Evolutionary conservation across 805 yeast genomes (phyloP).

Genomic region (Alloascoidea africana): DNA sequence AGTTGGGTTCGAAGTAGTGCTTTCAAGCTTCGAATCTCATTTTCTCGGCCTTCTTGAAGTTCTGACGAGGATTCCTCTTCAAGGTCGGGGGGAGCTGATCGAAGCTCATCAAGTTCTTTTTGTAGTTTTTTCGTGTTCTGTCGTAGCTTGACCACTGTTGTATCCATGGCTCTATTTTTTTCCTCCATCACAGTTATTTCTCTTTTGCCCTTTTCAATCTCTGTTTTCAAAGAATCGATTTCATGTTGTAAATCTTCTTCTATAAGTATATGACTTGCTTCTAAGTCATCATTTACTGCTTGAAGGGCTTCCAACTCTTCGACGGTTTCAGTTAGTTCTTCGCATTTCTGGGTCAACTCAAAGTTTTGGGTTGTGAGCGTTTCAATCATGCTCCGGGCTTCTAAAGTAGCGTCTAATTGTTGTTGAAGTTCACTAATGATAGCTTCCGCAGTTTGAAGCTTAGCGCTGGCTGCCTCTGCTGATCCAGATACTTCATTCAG

Average conservation of each 20-base stretch:
- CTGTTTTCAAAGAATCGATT: slow-evolving; percentile 2
- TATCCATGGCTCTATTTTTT: background rate
- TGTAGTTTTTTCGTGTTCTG: background rate
- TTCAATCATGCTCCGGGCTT: slow-evolving; percentile 21
- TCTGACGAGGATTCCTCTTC: background rate
- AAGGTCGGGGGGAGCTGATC: too few species aligned
- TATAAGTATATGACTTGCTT: slow-evolving; percentile 25
- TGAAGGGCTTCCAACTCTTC: slow-evolving; percentile 38
- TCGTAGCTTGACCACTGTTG: background rate
- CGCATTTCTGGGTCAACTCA: slow-evolving; percentile 20
- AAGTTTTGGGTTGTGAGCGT: slow-evolving; percentile 22
- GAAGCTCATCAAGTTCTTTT: background rate
- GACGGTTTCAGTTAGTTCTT: slow-evolving; percentile 23
- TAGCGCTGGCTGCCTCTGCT: slow-evolving; percentile 1
- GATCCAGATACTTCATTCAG: background rate
- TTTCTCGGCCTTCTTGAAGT: background rate
- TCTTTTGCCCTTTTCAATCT: background rate
- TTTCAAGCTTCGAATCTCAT: background rate
- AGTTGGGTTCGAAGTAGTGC: background rate
- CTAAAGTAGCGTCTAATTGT: slow-evolving; percentile 18
- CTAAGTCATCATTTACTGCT: slow-evolving; percentile 35
- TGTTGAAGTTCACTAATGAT: slow-evolving; percentile 11
- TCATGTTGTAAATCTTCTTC: slow-evolving; percentile 17
- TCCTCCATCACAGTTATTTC: background rate
- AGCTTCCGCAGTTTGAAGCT: slow-evolving; percentile 2